Percentiles rank a stretch among this genome's conserved stretches.
These are phyloP conservation scores for Cutaneotrichosporon dermatis DNA, from an alignment of 1,284 basidiomycete species.

Conservation along the genomic window DNA sequence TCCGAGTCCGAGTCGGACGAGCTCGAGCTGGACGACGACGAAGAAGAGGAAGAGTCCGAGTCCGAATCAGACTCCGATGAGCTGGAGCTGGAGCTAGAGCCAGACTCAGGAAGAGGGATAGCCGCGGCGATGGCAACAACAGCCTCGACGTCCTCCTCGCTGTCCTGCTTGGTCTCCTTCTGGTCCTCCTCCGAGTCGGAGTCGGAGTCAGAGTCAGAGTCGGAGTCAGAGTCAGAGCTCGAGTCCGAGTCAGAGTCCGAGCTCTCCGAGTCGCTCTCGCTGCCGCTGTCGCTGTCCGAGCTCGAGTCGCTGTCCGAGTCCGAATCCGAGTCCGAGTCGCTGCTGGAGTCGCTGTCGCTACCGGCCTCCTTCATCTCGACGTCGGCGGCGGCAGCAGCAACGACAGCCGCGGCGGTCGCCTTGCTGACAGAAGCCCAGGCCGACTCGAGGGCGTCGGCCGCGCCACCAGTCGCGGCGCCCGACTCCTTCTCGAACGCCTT, in stretches of 20 bases:
- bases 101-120: slow-evolving; percentile 6
- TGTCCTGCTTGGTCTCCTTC: slow-evolving; percentile 6
- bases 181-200: neutral
- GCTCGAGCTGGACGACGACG: slow-evolving; percentile 7
- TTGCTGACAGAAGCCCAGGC: slow-evolving; percentile 27
- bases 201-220: slow-evolving; percentile 9
- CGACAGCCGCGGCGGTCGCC: slow-evolving; percentile 2
- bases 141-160: neutral
- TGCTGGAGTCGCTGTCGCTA: no score
- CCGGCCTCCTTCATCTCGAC: slow-evolving; percentile 22
- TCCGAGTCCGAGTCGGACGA: no score
- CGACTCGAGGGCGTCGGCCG: slow-evolving; percentile 25
- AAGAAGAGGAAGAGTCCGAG: slow-evolving; percentile 12
- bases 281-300: slow-evolving; percentile 17
- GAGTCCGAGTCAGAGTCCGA: slow-evolving; percentile 18
- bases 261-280: slow-evolving; percentile 17
- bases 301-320: slow-evolving; percentile 19
- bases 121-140: neutral
- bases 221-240: slow-evolving; percentile 19
- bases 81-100: neutral
- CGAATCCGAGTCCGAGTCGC: no score
- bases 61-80: no score
- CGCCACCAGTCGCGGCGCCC: slow-evolving; percentile 20
- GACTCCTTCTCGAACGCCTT: slow-evolving; percentile 48
- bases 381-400: slow-evolving; percentile 9